phyloP scores from a whole-genome alignment of 2,329 filamentous ascomycete genomes.

The Laburnicola sp. region DNA sequence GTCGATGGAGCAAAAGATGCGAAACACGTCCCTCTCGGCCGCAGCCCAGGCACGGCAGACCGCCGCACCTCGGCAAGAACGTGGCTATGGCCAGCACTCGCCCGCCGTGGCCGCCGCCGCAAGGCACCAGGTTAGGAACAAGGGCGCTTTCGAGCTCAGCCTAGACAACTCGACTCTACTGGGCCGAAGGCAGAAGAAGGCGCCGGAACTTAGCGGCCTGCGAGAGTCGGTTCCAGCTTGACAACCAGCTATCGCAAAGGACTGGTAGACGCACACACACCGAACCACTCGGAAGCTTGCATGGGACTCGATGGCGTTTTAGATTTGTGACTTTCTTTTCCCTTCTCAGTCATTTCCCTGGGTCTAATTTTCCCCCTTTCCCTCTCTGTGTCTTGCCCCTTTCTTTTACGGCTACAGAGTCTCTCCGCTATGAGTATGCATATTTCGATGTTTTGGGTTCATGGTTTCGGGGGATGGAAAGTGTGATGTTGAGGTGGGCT shows the following conservation, averaged over 20 bases:
- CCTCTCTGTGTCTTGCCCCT: neutral
- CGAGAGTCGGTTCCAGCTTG: constrained; percentile 48
- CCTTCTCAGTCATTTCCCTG: constrained; percentile 1
- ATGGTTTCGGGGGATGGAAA: neutral
- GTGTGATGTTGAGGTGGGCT: too few species aligned
- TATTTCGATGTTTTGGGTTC: neutral
- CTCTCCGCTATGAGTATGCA: neutral
- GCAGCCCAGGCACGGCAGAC: constrained; percentile 64
- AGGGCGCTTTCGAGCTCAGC: constrained; percentile 87
- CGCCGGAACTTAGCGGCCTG: constrained; percentile 48
- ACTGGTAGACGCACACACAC: constrained; percentile 21
- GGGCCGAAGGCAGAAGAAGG: constrained; percentile 66
- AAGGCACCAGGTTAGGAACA: constrained; percentile 75
- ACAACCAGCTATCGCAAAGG: constrained; percentile 34
- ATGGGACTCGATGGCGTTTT: constrained; percentile 2
- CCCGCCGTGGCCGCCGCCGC: constrained; percentile 81
- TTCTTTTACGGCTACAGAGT: neutral
- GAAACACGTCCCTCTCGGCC: constrained; percentile 74
- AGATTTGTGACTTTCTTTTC: neutral
- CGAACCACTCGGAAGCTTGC: neutral
- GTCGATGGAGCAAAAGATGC: constrained; percentile 83
- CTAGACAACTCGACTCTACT: constrained; percentile 88
- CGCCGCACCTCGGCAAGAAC: constrained; percentile 54
- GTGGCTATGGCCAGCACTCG: constrained; percentile 88
- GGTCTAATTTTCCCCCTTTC: neutral